Base-by-base conservation (phyloP, 495 filamentous ascomycete genomes). In the Oidiodendron maius region DNA sequence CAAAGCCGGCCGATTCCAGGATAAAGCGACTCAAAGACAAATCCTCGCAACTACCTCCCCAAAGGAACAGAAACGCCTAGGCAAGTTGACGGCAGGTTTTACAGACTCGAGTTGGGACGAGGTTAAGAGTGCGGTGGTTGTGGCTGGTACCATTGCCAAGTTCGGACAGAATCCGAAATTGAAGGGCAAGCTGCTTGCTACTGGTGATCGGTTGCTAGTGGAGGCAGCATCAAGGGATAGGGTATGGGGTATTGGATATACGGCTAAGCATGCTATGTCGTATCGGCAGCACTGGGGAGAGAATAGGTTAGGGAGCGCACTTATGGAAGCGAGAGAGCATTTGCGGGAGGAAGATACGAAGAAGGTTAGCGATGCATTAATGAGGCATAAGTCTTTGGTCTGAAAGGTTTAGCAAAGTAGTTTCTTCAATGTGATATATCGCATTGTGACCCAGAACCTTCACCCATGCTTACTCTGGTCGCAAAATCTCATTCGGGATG, bases 211-310 rank as follows among this genome's bases (percentile, higher is more conserved):
- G 20, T 21, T 59, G 48, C 48, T 64, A 6, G 59, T 56, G 13
- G 60, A 64, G 51, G 62, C 64, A 23, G 54, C 60, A 21, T 57
- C 53, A 12, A 30, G 40, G 22, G 62, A 67, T 52, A 53, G 60
- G 13, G 51, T 63, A 20, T 67, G 61, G 60, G 64, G 62, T n/a
- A 64, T 67, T 48, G 64, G 64, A 15, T 67, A 53, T 46, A 63
- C 46, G 12, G 64, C 53, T 4, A 60, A 56, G 51, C 46, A 62
- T 43, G 59, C 59, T 13, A 49, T 62, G 55, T 37, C 36, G 21
- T 23, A 57, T 32, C 52, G 45, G 38, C 37, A 55, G 28, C 51
- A 46, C 24, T 66, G 59, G 59, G 63, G 59, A 13, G 59, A 61
- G 53, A 64, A 64, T 45, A 53, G 50, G 43, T 40, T 66, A 13